Evolutionary conservation across 768 basidiomycete species (phyloP).

Genomic region (Mycena floridula): DNA sequence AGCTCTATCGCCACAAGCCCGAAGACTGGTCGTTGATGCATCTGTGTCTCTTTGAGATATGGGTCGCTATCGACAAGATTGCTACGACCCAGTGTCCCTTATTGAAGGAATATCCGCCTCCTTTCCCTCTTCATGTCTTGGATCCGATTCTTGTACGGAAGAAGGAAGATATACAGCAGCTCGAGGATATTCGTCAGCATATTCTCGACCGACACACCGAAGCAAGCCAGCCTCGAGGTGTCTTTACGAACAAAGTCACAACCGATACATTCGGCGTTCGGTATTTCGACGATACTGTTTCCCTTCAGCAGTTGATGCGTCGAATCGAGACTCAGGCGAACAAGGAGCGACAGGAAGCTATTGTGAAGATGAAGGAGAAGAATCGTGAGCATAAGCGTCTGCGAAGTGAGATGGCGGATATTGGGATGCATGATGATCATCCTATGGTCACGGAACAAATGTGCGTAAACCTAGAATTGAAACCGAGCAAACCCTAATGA

Average conservation of each 20-base stretch:
- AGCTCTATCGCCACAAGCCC: conserved; percentile 25
- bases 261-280: conserved; percentile 25
- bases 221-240: conserved; percentile 15
- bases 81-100: conserved; percentile 28
- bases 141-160: conserved; percentile 35
- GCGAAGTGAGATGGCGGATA: not conserved
- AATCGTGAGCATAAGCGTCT: not conserved
- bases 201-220: conserved; percentile 19
- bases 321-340: not conserved
- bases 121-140: conserved; percentile 30
- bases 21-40: conserved; percentile 37
- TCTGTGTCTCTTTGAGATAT: conserved; percentile 38
- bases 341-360: not conserved
- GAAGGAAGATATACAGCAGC: conserved; percentile 9
- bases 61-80: conserved; percentile 39
- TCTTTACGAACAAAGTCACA: conserved; percentile 23
- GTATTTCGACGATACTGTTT: conserved; percentile 17
- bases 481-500: not conserved
- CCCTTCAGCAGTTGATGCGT: not conserved
- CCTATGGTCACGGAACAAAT: not conserved
- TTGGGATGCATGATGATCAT: not conserved
- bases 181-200: not conserved
- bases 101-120: conserved; percentile 37
- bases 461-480: not conserved
- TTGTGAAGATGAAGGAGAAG: not conserved